Evolutionary conservation across 495 filamentous ascomycete genomes (phyloP).

Genomic region (Pseudotulostoma volvatum): DNA sequence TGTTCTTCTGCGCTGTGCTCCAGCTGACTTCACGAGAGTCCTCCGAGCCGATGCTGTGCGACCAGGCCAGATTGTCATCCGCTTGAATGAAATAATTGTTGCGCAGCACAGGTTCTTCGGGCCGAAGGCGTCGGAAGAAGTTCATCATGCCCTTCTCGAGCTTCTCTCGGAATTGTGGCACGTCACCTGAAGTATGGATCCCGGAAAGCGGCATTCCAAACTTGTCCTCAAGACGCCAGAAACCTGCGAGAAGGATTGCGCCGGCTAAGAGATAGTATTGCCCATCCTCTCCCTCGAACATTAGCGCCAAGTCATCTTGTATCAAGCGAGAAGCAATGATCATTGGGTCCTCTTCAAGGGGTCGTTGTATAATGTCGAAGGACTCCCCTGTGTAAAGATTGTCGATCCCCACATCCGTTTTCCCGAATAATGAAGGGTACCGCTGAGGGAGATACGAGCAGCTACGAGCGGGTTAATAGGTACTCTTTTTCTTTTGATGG

Average conservation of each 20-base stretch:
- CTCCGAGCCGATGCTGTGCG: constrained; percentile 56
- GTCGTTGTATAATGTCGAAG: constrained; percentile 52
- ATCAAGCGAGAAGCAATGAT: constrained; percentile 51
- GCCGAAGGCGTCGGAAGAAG: constrained; percentile 51
- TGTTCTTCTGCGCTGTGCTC: constrained; percentile 63
- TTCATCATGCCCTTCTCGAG: constrained; percentile 73
- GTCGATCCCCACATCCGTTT: constrained; percentile 47
- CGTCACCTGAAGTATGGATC: constrained; percentile 70
- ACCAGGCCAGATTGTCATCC: constrained; percentile 57
- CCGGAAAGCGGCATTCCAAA: constrained; percentile 68
- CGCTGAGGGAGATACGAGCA: constrained; percentile 60
- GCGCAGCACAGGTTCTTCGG: constrained; percentile 47
- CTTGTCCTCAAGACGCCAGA: constrained; percentile 78
- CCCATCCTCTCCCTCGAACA: constrained; percentile 65
- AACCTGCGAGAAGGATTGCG: constrained; percentile 63
- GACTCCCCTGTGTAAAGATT: constrained; percentile 58
- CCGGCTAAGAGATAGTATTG: constrained; percentile 78
- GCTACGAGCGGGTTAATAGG: constrained; percentile 11
- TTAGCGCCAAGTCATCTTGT: constrained; percentile 77
- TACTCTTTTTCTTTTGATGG: too few species aligned
- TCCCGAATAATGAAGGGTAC: constrained; percentile 57
- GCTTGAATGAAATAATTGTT: constrained; percentile 71
- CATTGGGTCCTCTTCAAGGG: constrained; percentile 71
- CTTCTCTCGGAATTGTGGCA: constrained; percentile 62
- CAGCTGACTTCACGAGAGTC: constrained; percentile 49